Percentiles rank a stretch among this genome's conserved stretches.
Evolutionary conservation across 23 red algal genomes (phyloP).

Genomic region (Gracilaria domingensis): DNA sequence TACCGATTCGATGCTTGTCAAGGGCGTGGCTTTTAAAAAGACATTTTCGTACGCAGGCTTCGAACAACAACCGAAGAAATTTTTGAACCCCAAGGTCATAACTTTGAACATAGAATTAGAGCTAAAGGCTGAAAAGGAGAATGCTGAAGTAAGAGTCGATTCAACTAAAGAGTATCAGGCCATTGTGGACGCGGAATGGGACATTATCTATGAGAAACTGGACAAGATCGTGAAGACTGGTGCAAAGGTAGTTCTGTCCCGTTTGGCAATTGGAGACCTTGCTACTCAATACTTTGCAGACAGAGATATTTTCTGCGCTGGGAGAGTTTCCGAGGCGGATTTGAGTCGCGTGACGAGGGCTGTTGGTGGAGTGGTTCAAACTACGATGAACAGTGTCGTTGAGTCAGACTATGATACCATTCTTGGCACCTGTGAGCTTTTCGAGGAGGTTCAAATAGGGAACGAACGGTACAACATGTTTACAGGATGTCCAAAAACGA

Average conservation of each 20-base stretch:
- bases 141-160: slow-evolving; percentile 95
- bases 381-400: slow-evolving; percentile 84
- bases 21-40: slow-evolving; percentile 99
- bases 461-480: slow-evolving; percentile 99
- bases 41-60: slow-evolving; percentile 99
- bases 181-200: slow-evolving; percentile 99
- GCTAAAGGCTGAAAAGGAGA: slow-evolving; percentile 99
- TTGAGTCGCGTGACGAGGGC: slow-evolving; percentile 85
- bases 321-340: slow-evolving; percentile 89
- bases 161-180: slow-evolving; percentile 93
- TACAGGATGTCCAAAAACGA: slow-evolving; percentile 88
- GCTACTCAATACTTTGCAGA: slow-evolving; percentile 99
- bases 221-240: slow-evolving; percentile 89
- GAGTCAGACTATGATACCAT: slow-evolving; percentile 74
- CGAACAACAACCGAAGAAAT: slow-evolving; percentile 99
- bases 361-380: slow-evolving; percentile 90
- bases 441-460: slow-evolving; percentile 94
- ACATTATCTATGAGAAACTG: slow-evolving; percentile 99
- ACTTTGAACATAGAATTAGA: slow-evolving; percentile 97
- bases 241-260: slow-evolving; percentile 91
- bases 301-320: slow-evolving; percentile 97
- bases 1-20: slow-evolving; percentile 86
- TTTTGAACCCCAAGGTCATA: slow-evolving; percentile 91
- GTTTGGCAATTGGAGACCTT: slow-evolving; percentile 97
- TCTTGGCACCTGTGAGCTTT: slow-evolving; percentile 89